phyloP scores from a whole-genome alignment of 495 filamentous ascomycete genomes.

The Daldinia childiae region DNA sequence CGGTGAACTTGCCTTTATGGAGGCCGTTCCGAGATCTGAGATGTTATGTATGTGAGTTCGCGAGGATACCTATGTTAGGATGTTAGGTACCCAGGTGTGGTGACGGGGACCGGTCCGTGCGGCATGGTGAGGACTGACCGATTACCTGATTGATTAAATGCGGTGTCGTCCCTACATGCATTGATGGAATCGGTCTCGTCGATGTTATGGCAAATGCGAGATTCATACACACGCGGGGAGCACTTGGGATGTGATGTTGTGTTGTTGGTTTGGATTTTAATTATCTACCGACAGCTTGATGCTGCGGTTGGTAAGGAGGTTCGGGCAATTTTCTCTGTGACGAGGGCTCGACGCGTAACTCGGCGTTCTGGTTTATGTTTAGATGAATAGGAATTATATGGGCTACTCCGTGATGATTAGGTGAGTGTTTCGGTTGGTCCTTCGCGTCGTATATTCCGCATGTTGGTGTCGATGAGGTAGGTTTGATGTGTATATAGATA shows the following conservation, averaged over 20 bases:
- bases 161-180: not conserved
- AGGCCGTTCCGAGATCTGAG: not conserved
- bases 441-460: not conserved
- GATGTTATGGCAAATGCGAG: not conserved
- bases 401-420: not conserved
- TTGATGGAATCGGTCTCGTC: not conserved
- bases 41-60: not conserved
- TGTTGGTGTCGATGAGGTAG: too few species aligned
- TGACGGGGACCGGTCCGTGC: not conserved
- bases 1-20: not conserved
- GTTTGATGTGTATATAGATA: too few species aligned
- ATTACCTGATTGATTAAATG: not conserved
- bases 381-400: not conserved
- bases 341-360: not conserved
- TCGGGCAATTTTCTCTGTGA: not conserved
- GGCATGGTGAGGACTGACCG: not conserved
- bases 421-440: not conserved
- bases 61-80: too few species aligned
- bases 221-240: not conserved
- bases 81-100: not conserved
- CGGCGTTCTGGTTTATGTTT: not conserved
- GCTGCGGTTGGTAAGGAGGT: not conserved
- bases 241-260: not conserved
- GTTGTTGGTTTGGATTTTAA: not conserved
- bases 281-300: not conserved